Evolutionary conservation across 345 rosid species (phyloP), one percentile per base, ranked within the genome.

Genomic region (Toxicodendron radicans): DNA sequence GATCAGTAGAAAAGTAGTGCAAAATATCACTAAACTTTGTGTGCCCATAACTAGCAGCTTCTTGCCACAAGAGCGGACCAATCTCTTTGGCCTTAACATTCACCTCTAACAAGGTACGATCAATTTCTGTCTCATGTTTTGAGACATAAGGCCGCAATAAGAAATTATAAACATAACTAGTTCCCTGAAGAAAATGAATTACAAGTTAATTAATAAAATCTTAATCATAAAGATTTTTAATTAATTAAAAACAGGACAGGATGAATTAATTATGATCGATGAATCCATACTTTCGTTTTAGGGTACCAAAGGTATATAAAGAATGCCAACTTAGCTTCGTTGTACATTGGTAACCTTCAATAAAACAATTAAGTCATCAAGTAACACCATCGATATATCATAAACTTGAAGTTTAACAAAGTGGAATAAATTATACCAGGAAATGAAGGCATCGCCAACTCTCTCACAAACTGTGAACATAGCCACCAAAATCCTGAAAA

Each of bases 291-390:
- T 74, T 81, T 89, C 48, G 98, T 89, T 83, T 86, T 84, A 1
- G 90, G 90, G 76, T 88, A 85, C 97, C 97, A 89, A 30, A 94
- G 82, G 79, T 92, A 91, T 67, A 92, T 46, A 71, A 89, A 83
- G 75, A 91, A 83, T 56, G 94, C 95, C 83, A 95, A 76, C 80
- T 92, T 91, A 56, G 91, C 97, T 79, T 91, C 97, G 52, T 83
- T 83, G 62, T 92, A 91, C 93, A 92, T 81, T 1, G 95, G 97
- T 64, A 95, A 81, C 95, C 97, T 92, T 75, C 76, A n/a, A n/a
- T n/a, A n/a, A n/a, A n/a, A n/a, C n/a, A n/a, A n/a, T n/a, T n/a
- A n/a, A n/a, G n/a, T n/a, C n/a, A n/a, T n/a, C n/a, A 60, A 68
- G 66, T 76, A 75, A 79, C 38, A 10, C 8, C 14, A 21, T n/a